These are phyloP conservation scores for Zygosaccharomyces kombuchaensis DNA, from an alignment of 805 yeast species.

Conservation along the genomic window DNA sequence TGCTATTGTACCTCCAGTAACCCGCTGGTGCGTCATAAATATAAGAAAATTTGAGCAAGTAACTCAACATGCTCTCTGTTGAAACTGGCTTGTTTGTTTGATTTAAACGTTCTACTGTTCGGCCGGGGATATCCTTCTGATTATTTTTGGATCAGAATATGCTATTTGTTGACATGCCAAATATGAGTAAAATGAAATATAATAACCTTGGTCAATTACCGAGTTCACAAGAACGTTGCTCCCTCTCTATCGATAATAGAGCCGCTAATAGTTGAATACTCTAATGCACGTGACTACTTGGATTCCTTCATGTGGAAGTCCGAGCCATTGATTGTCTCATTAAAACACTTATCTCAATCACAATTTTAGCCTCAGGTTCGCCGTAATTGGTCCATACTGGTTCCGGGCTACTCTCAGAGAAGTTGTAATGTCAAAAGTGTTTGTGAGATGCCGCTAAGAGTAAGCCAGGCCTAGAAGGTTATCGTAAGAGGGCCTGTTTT, in stretches of 20 bases:
- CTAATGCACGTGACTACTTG: constrained; percentile 61
- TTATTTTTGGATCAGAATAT: constrained; percentile 64
- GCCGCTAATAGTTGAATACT: constrained; percentile 53
- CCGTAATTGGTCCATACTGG: constrained; percentile 71
- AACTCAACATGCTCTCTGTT: constrained; percentile 2
- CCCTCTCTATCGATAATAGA: constrained; percentile 52
- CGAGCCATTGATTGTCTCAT: too few species aligned
- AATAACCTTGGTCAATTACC: constrained; percentile 69
- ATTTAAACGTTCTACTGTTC: constrained; percentile 77
- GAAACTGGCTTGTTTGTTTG: constrained; percentile 46
- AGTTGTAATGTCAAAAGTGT: constrained; percentile 59
- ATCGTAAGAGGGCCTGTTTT: constrained; percentile 47
- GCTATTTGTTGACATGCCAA: constrained; percentile 52
- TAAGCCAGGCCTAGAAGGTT: constrained; percentile 81
- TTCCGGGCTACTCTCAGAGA: constrained; percentile 50
- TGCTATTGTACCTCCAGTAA: too few species aligned
- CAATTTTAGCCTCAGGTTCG: constrained; percentile 75
- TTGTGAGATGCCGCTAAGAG: constrained; percentile 68
- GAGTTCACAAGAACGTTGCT: constrained; percentile 65
- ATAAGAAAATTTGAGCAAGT: too few species aligned
- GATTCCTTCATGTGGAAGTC: too few species aligned
- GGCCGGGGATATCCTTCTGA: constrained; percentile 73
- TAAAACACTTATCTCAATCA: constrained; percentile 26
- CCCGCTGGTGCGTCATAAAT: too few species aligned
- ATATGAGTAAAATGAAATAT: constrained; percentile 59